A percentile compares a stretch with the other conserved stretches of the same genome.
phyloP scores from a whole-genome alignment of 1,284 basidiomycete species.

The Moesziomyces sp. region DNA sequence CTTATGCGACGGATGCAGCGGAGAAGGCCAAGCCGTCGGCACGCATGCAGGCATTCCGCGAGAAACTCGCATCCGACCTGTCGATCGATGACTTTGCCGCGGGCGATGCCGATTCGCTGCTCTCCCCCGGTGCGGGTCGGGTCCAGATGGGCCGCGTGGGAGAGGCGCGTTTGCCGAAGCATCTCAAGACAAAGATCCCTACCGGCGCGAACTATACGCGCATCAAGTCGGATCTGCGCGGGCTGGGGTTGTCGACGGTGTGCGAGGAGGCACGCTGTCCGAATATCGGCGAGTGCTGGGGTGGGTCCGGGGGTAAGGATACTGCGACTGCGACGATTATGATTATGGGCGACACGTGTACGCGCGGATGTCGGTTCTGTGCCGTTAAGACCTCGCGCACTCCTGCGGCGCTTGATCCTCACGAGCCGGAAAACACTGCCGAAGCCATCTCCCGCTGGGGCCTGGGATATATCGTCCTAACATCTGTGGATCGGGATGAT shows the following conservation, averaged over 20 bases:
- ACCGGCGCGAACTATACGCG: conserved; percentile 86
- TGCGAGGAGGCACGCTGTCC: conserved; percentile 99
- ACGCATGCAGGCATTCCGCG: conserved; percentile 50
- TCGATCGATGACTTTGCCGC: conserved; percentile 59
- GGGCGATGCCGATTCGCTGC: conserved; percentile 24
- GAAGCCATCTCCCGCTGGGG: conserved; percentile 99
- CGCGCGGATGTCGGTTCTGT: conserved; percentile 96
- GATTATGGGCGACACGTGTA: conserved; percentile 99
- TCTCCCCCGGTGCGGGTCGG: conserved; percentile 21
- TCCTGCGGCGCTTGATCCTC: conserved; percentile 90
- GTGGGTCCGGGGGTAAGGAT: conserved; percentile 79
- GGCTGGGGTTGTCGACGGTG: conserved; percentile 90
- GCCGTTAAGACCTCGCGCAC: conserved; percentile 91
- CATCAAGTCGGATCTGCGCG: conserved; percentile 94
- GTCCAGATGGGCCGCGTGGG: conserved; percentile 57
- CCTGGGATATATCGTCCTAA: conserved; percentile 96
- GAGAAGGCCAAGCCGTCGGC: conserved; percentile 22
- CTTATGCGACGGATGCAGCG: conserved; percentile 34
- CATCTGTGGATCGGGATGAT: conserved; percentile 96
- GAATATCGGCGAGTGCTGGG: conserved; percentile 99
- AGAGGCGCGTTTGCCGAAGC: conserved; percentile 79
- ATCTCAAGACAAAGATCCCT: conserved; percentile 85
- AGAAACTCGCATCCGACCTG: conserved; percentile 51
- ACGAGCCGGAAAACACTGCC: conserved; percentile 97
- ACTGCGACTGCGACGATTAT: conserved; percentile 88